Conservation (phyloP, 2,329 filamentous ascomycete species). For the Epichloe hybrida region DNA sequence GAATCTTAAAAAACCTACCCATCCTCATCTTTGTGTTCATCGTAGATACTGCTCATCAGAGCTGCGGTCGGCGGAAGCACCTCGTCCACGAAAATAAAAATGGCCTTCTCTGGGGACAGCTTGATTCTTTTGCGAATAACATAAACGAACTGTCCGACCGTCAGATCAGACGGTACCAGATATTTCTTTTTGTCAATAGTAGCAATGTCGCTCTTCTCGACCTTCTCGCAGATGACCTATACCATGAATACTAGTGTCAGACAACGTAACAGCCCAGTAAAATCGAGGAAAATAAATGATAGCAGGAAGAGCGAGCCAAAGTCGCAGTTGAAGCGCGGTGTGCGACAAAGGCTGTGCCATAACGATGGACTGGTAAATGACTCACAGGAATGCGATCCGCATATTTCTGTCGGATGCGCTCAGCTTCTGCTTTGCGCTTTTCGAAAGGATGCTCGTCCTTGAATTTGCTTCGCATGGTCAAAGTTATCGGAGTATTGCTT, state of each 20-base stretch:
- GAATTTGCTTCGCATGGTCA: constrained; percentile 93
- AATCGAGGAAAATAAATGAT: too few relatives aligned
- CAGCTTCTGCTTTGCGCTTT: constrained; percentile 99
- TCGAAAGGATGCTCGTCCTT: constrained; percentile 99
- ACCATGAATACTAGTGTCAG: neutral
- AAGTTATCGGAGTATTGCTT: constrained; percentile 11
- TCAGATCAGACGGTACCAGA: constrained; percentile 90
- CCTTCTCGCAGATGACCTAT: constrained; percentile 98
- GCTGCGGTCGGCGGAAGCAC: constrained; percentile 92
- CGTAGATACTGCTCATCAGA: constrained; percentile 98
- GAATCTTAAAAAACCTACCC: constrained; percentile 32
- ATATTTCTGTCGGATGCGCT: constrained; percentile 98
- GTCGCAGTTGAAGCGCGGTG: neutral
- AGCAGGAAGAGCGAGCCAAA: neutral
- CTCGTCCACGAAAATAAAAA: constrained; percentile 99
- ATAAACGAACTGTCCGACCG: constrained; percentile 98
- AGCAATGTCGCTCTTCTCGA: constrained; percentile 97
- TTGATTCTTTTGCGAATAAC: constrained; percentile 99
- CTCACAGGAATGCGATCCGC: constrained; percentile 93
- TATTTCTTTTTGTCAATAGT: constrained; percentile 99
- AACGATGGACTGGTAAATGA: constrained; percentile 13
- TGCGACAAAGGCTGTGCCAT: neutral
- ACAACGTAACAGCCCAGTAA: neutral
- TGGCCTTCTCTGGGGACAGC: constrained; percentile 97
- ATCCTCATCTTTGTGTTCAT: constrained; percentile 88